Conservation (phyloP, 1,284 basidiomycete genomes). For the Neolentinus lepideus region DNA sequence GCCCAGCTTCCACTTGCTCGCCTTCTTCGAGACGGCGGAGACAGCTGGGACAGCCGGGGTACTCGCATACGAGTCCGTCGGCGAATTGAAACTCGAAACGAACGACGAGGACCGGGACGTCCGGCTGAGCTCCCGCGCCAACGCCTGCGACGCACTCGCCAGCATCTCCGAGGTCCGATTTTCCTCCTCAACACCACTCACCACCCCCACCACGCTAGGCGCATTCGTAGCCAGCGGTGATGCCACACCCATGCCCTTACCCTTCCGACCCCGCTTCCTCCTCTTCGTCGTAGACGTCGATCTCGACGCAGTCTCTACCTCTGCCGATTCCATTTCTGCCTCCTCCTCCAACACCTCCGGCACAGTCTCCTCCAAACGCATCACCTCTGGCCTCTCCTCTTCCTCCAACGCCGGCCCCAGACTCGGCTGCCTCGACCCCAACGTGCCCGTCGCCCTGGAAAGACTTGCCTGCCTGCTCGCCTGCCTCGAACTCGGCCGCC, state of each 20-base stretch:
- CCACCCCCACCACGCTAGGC: constrained; percentile 10
- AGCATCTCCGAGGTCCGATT: constrained; percentile 62
- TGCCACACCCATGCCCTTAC: constrained; percentile 37
- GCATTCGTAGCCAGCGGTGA: constrained; percentile 9
- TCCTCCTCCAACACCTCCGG: constrained; percentile 27
- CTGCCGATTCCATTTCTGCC: constrained; percentile 27
- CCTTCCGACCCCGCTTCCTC: constrained; percentile 74
- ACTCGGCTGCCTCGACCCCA: not conserved
- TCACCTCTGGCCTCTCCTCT: constrained; percentile 26
- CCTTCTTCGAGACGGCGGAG: constrained; percentile 53
- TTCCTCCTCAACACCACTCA: constrained; percentile 17
- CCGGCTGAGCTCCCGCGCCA: constrained; percentile 78
- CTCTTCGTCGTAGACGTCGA: constrained; percentile 64
- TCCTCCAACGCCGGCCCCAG: not conserved
- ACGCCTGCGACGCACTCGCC: constrained; percentile 72
- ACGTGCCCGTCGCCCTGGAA: constrained; percentile 14
- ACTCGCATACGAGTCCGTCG: constrained; percentile 3
- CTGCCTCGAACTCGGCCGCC: not conserved
- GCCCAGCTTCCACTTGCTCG: constrained; percentile 72
- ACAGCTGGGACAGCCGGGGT: constrained; percentile 9
- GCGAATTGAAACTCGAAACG: not conserved
- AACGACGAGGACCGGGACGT: constrained; percentile 18
- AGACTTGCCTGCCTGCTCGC: not conserved
- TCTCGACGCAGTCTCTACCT: constrained; percentile 33
- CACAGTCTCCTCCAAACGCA: constrained; percentile 44